Conservation (phyloP, 1,284 basidiomycete genomes). For the Somion occarium region DNA sequence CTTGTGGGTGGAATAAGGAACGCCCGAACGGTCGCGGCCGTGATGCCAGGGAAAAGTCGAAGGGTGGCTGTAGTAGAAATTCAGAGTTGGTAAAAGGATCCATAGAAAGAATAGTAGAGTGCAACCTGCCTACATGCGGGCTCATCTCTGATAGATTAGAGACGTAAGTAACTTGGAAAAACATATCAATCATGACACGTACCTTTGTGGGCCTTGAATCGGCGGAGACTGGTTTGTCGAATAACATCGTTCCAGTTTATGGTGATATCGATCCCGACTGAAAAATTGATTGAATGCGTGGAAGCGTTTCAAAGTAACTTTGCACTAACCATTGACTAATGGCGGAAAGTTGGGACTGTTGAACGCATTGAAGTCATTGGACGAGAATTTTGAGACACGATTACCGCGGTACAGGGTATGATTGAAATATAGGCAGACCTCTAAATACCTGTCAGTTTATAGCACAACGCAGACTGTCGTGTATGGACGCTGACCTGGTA, state of each 20-base stretch:
- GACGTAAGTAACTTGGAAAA: slow-evolving; percentile 6
- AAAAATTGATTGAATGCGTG: background rate
- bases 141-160: slow-evolving; percentile 55
- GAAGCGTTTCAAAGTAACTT: slow-evolving; percentile 14
- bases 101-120: background rate
- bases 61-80: slow-evolving; percentile 49
- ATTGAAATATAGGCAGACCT: slow-evolving; percentile 86
- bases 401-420: slow-evolving; percentile 86
- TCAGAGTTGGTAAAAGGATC: background rate
- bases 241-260: slow-evolving; percentile 86
- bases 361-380: slow-evolving; percentile 85
- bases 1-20: slow-evolving; percentile 69
- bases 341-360: slow-evolving; percentile 83
- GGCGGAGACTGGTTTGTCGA: slow-evolving; percentile 68
- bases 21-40: slow-evolving; percentile 62
- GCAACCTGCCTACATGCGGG: slow-evolving; percentile 63
- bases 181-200: slow-evolving; percentile 12
- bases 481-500: slow-evolving; percentile 58
- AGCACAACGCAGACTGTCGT: background rate
- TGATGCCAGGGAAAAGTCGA: slow-evolving; percentile 86
- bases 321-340: slow-evolving; percentile 83
- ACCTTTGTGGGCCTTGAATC: slow-evolving; percentile 82
- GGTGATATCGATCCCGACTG: slow-evolving; percentile 85
- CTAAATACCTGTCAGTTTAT: slow-evolving; percentile 31
- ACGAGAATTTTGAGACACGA: slow-evolving; percentile 80